Evolutionary conservation across 2,329 filamentous ascomycete genomes (phyloP).

Genomic region (Sphaerulina populicola): DNA sequence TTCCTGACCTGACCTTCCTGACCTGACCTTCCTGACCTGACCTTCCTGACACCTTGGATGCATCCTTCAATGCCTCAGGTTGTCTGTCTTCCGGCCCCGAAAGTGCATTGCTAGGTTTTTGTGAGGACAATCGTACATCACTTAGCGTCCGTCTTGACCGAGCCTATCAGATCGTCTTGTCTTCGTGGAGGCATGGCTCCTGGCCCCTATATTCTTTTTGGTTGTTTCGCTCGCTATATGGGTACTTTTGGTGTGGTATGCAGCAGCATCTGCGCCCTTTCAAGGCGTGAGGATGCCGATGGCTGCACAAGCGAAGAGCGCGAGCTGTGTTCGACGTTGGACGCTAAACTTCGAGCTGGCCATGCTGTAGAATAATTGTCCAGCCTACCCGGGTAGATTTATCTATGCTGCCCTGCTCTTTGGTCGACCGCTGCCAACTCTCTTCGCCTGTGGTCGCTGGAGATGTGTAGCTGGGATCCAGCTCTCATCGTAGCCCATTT

Average conservation of each 20-base stretch:
- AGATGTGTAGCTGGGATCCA: constrained; percentile 91
- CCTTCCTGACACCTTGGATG: too few relatives aligned
- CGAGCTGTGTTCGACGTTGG: background rate
- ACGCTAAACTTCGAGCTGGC: background rate
- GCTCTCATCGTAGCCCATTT: constrained; percentile 74
- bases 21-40: too few relatives aligned
- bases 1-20: too few relatives aligned
- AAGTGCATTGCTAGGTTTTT: too few relatives aligned
- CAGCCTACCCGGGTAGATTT: background rate
- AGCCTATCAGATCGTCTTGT: too few relatives aligned
- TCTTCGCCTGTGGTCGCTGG: constrained; percentile 66
- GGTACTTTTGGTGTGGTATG: background rate
- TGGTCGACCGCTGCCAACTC: constrained; percentile 47
- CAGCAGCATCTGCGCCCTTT: background rate
- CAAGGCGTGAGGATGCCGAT: background rate
- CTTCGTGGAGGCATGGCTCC: too few relatives aligned
- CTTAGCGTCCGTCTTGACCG: too few relatives aligned
- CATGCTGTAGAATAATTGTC: background rate
- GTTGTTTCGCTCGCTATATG: background rate
- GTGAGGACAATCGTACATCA: too few relatives aligned
- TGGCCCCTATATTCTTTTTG: background rate
- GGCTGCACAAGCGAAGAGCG: background rate
- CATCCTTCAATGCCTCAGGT: too few relatives aligned
- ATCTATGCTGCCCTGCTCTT: constrained; percentile 34
- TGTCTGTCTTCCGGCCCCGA: too few relatives aligned